phyloP scores from a whole-genome alignment of 2,329 filamentous ascomycete genomes.

The Herpomyces periplanetae region DNA sequence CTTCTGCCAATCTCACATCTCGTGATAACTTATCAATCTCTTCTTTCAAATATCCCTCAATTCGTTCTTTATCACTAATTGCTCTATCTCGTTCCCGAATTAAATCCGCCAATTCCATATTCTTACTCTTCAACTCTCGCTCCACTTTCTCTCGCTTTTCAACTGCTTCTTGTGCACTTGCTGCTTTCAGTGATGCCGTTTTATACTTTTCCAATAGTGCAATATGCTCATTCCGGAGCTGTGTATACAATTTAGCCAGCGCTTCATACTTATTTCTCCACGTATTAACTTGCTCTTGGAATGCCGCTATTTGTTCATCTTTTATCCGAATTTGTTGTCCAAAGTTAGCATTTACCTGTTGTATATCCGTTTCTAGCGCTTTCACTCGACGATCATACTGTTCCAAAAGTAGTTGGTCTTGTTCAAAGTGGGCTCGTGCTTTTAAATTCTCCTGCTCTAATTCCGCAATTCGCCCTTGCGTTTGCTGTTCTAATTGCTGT shows the following conservation, averaged over 20 bases:
- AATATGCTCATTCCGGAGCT: slow-evolving; percentile 70
- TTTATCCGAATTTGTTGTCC: slow-evolving; percentile 54
- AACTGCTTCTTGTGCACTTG: slow-evolving; percentile 83
- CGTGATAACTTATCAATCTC: slow-evolving; percentile 79
- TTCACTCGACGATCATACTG: slow-evolving; percentile 85
- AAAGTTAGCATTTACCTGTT: slow-evolving; percentile 40
- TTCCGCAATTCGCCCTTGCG: slow-evolving; percentile 75
- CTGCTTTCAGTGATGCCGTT: slow-evolving; percentile 70
- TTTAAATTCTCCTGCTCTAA: slow-evolving; percentile 79
- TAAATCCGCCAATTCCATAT: slow-evolving; percentile 92
- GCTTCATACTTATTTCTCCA: slow-evolving; percentile 94
- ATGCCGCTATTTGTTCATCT: slow-evolving; percentile 61
- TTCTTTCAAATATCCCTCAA: slow-evolving; percentile 53
- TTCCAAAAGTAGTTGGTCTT: slow-evolving; percentile 83
- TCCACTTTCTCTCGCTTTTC: slow-evolving; percentile 77
- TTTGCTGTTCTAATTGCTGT: slow-evolving; percentile 71
- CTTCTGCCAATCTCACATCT: slow-evolving; percentile 60
- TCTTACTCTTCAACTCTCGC: slow-evolving; percentile 95
- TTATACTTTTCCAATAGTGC: slow-evolving; percentile 90
- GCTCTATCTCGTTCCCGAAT: slow-evolving; percentile 81
- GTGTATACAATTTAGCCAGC: slow-evolving; percentile 79
- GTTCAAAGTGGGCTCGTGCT: slow-evolving; percentile 71
- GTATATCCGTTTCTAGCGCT: slow-evolving; percentile 50
- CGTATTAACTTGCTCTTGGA: slow-evolving; percentile 89
- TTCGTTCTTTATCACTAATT: slow-evolving; percentile 58